Evolutionary conservation across 768 basidiomycete species (phyloP).

Genomic region (Mycena galopus): DNA sequence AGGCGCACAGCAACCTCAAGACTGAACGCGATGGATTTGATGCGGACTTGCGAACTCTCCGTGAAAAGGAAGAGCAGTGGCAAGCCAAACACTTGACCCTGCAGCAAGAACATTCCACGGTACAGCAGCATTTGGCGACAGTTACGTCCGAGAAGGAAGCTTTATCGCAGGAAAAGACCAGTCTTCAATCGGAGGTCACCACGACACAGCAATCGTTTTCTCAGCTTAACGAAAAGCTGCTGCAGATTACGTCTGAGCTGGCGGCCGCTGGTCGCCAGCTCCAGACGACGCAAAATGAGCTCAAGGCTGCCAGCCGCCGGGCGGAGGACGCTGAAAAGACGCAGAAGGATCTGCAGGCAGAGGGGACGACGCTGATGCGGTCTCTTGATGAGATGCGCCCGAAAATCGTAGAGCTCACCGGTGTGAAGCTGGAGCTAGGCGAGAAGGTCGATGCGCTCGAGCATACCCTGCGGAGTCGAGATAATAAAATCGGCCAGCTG

Average conservation of each 20-base stretch:
- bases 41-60: slow-evolving; percentile 55
- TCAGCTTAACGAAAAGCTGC: slow-evolving; percentile 71
- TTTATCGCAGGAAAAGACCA: slow-evolving; percentile 63
- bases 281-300: slow-evolving; percentile 73
- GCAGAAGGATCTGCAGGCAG: slow-evolving; percentile 79
- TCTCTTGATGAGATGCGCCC: slow-evolving; percentile 89
- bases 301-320: slow-evolving; percentile 72
- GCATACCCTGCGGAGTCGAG: slow-evolving; percentile 65
- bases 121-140: slow-evolving; percentile 59
- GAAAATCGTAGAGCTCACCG: slow-evolving; percentile 86
- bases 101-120: slow-evolving; percentile 51
- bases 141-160: slow-evolving; percentile 61
- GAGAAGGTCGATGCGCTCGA: slow-evolving; percentile 74
- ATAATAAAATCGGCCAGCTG: slow-evolving; percentile 70
- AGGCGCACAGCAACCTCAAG: slow-evolving; percentile 73
- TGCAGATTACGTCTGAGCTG: slow-evolving; percentile 66
- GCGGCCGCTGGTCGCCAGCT: slow-evolving; percentile 66
- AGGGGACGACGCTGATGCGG: slow-evolving; percentile 83
- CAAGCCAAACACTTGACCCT: slow-evolving; percentile 62
- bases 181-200: slow-evolving; percentile 62
- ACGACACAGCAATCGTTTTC: slow-evolving; percentile 60
- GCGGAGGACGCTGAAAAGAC: slow-evolving; percentile 81
- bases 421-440: slow-evolving; percentile 74
- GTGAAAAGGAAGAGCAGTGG: slow-evolving; percentile 62
- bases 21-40: slow-evolving; percentile 71